These are phyloP conservation scores for Penicillium sp. DNA, from an alignment of 2,329 filamentous ascomycete genomes.

Conservation along the genomic window DNA sequence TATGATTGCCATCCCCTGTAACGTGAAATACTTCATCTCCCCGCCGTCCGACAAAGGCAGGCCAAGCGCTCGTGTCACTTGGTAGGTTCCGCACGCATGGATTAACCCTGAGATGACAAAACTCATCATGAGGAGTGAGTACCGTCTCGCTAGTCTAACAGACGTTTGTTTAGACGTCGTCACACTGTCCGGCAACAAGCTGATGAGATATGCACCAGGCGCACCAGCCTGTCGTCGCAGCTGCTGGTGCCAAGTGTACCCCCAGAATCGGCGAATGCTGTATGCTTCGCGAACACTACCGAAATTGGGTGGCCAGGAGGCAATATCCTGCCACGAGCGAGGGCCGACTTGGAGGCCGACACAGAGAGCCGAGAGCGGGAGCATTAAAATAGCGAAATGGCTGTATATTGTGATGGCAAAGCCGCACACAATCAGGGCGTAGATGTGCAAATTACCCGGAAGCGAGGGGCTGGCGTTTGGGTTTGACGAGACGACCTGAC, in stretches of 20 bases:
- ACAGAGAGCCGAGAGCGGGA: neutral
- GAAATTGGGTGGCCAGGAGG: neutral
- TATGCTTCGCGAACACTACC: neutral
- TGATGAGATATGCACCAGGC: neutral
- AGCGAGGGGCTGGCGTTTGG: neutral
- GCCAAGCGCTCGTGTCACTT: neutral
- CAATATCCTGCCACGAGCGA: neutral
- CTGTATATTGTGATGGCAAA: neutral
- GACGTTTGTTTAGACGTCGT: neutral
- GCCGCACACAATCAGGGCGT: neutral
- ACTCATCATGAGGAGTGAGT: neutral
- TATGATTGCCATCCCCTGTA: neutral
- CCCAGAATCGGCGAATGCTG: constrained; percentile 3
- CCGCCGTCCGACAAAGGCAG: neutral
- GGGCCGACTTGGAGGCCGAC: neutral
- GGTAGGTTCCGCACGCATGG: neutral
- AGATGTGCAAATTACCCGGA: neutral
- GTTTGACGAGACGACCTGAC: neutral
- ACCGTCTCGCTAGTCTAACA: neutral
- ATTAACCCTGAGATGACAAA: neutral
- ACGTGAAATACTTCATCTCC: neutral
- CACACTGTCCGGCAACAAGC: neutral
- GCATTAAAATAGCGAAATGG: neutral
- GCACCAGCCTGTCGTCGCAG: constrained; percentile 4
- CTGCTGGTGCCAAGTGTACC: neutral